Base-by-base conservation (phyloP, 306 rosid species). In the Acacia acuminata region DNA sequence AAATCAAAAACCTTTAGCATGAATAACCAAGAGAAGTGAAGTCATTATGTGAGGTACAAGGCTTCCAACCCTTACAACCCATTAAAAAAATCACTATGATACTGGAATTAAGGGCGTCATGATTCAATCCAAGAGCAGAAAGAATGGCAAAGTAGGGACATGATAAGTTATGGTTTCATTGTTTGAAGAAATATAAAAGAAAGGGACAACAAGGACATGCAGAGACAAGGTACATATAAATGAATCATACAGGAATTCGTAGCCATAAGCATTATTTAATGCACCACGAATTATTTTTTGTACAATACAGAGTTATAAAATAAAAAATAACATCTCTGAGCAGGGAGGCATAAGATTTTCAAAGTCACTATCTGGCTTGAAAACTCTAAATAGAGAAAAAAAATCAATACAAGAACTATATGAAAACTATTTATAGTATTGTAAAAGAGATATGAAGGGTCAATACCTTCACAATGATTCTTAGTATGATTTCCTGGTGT, bases 401-500 rank as follows among this genome's bases (percentile, higher is more conserved):
- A 24, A 12, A 60, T 72, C 34, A 8, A 34, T 71, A 45, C 15
- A 81, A 30, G 75, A 68, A 47, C 71, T 22, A 75, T n/a, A 76
- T 10, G 71, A 79, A 43, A 75, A 69, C n/a, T 71, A 51, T 70
- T 25, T 66, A 77, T 13, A 16, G 13, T 4, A 50, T 66, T 75
- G 30, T 15, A 60, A 79, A 82, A 71, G 48, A 75, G 60, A 60
- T 53, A 22, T 34, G 58, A 74, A 53, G 6, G 78, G 43, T 73
- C 24, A 20, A 71, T 87, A 95, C 99, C 98, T 93, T 90, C 72
- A 85, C 79, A 82, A 88, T 60, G 68, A 93, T 82, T 90, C 99
- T 90, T 66, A 95, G 90, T 82, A 95, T 85, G 83, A 93, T 95
- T 79, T 95, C 98, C 77, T 93, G 98, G 89, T 95, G 98, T 88